A percentile compares a stretch with the other conserved stretches of the same genome.
Evolutionary conservation across 1,139 yeast genomes (phyloP).

Genomic region (Blastobotrys illinoisensis): DNA sequence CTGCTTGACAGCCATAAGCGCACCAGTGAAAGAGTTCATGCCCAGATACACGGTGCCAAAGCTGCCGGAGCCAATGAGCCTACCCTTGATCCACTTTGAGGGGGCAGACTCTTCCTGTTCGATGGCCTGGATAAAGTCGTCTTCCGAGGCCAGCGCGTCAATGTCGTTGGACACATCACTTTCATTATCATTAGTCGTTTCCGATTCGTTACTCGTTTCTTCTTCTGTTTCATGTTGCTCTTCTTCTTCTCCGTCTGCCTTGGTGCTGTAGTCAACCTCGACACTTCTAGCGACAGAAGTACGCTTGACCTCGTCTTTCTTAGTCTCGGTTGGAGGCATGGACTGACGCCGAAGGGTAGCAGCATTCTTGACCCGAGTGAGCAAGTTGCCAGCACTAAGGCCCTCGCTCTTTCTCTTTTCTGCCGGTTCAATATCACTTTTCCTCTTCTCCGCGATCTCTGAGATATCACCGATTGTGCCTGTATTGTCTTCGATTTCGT

Average conservation of each 20-base stretch:
- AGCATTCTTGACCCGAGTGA: not conserved
- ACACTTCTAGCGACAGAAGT: not conserved
- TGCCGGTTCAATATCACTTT: not conserved
- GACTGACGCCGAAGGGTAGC: not conserved
- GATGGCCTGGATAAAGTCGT: constrained; percentile 4
- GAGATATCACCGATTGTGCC: too few relatives aligned
- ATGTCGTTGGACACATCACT: not conserved
- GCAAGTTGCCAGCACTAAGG: not conserved
- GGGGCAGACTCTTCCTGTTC: constrained; percentile 48
- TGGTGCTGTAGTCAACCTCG: not conserved
- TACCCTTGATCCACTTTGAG: constrained; percentile 86
- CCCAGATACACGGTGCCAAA: constrained; percentile 93
- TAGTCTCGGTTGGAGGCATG: not conserved
- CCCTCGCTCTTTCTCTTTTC: not conserved
- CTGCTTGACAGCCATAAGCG: constrained; percentile 94
- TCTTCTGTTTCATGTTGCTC: constrained; percentile 24
- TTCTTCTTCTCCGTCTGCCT: constrained; percentile 10
- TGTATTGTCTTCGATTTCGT: too few relatives aligned
- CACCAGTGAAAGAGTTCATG: constrained; percentile 88
- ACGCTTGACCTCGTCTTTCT: not conserved
- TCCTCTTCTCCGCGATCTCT: too few relatives aligned
- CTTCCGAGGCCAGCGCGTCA: constrained; percentile 1
- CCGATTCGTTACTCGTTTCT: constrained; percentile 2
- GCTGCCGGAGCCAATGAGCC: constrained; percentile 89
- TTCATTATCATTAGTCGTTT: not conserved